Evolutionary conservation across 2,329 filamentous ascomycete species (phyloP), one percentile per base, ranked within the genome.

Genomic region (Lachnellula suecica): DNA sequence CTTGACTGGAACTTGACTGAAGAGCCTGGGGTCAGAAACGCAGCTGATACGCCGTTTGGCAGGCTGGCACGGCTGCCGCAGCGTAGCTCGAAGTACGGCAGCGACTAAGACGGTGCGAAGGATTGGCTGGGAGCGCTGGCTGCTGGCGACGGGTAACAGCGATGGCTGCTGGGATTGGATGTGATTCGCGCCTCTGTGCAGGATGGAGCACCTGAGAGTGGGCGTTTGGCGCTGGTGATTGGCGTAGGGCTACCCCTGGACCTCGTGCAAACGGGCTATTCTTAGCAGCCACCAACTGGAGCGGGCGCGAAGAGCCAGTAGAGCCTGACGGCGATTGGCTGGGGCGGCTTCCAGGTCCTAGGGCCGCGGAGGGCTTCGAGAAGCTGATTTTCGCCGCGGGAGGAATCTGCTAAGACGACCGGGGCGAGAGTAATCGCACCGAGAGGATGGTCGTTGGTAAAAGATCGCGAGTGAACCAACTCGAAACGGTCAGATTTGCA

Each of bases 181-280:
- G 63, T 63, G 60, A 63, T 63, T 61, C 60, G 62, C 58, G 61
- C 60, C 54, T 61, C 24, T 19, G 17, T 25, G 23, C 42, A 40
- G 45, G 34, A 40, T n/a, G 37, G 25, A 40, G 22, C 49, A 54
- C 53, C 44, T 59, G 57, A 27, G 54, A 53, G 45, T 48, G 20
- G 20, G 15, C 22, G 7, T 4, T 27, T 25, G 34, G 37, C 59
- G 55, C 34, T 25, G 34, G 37, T 61, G 55, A 63, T 63, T 62
- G 59, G 60, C 23, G 43, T 31, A 46, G 29, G 44, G 15, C 55
- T 17, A 23, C 13, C 23, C 35, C 35, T 43, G 22, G 22, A 24
- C 29, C 23, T 54, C 37, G 54, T 47, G 49, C 49, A 47, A 48
- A 54, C 51, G 44, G 54, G 54, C 56, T 63, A 63, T 60, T 57